A percentile compares a stretch with the other conserved stretches of the same genome.
phyloP scores from a whole-genome alignment of 768 basidiomycete genomes.

The Russula ochroleuca region DNA sequence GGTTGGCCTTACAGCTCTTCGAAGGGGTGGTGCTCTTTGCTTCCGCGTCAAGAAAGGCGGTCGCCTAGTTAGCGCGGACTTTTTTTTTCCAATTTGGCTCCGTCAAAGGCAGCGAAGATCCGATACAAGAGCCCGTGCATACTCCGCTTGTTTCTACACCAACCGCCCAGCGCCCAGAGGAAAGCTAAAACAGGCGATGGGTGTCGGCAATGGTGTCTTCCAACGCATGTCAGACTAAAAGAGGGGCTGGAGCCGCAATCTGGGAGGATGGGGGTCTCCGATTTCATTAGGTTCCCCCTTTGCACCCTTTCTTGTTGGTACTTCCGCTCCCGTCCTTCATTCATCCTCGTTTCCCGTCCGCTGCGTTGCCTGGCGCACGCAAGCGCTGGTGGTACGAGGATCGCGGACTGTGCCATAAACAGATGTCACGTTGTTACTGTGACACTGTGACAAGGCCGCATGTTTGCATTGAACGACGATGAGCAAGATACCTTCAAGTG shows the following conservation, averaged over 20 bases:
- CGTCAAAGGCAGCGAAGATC: slow-evolving; percentile 23
- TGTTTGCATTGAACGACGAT: slow-evolving; percentile 21
- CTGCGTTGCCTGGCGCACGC: background rate
- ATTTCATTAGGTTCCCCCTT: background rate
- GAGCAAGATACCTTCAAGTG: slow-evolving; percentile 24
- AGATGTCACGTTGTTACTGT: slow-evolving; percentile 23
- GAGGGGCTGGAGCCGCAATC: background rate
- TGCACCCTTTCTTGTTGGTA: background rate
- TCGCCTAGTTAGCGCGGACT: background rate
- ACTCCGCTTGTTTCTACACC: slow-evolving; percentile 1
- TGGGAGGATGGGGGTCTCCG: background rate
- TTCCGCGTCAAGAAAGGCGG: background rate
- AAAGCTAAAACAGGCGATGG: background rate
- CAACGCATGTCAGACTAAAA: background rate
- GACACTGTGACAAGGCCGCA: slow-evolving; percentile 23
- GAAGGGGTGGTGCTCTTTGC: background rate
- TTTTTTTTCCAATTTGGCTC: slow-evolving; percentile 15
- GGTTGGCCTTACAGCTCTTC: background rate
- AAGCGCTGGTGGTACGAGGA: slow-evolving; percentile 2
- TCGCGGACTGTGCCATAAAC: slow-evolving; percentile 14
- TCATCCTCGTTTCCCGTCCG: slow-evolving; percentile 5
- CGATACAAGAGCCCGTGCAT: background rate
- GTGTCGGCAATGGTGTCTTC: background rate
- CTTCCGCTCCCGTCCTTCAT: slow-evolving; percentile 3
- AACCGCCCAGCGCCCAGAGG: background rate